Conservation (phyloP, 2,329 filamentous ascomycete species). For the Alternaria alternata region DNA sequence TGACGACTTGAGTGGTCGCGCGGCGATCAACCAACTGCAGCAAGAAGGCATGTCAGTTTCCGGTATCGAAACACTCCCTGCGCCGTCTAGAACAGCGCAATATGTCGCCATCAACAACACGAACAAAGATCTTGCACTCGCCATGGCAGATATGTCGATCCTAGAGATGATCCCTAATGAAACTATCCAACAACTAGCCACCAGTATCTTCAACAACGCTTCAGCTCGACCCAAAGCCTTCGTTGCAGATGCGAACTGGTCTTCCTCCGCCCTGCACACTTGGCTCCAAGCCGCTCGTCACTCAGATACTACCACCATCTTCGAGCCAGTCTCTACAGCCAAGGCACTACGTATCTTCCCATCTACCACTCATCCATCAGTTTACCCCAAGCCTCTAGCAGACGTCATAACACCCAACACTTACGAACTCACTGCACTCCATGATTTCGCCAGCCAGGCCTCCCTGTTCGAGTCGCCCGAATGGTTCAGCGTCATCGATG, state of each 20-base stretch:
- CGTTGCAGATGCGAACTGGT: conserved; percentile 90
- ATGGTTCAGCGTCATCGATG: conserved; percentile 85
- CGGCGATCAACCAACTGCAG: conserved; percentile 72
- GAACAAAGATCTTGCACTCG: conserved; percentile 83
- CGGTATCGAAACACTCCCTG: conserved; percentile 62
- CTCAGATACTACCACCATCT: conserved; percentile 64
- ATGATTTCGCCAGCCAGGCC: conserved; percentile 70
- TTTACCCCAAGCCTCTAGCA: conserved; percentile 70
- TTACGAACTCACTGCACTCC: conserved; percentile 82
- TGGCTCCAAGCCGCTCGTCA: conserved; percentile 71
- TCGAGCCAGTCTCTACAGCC: conserved; percentile 86
- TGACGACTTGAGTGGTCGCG: conserved; percentile 78
- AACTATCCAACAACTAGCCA: conserved; percentile 24
- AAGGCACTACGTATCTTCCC: conserved; percentile 78
- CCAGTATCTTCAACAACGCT: conserved; percentile 19
- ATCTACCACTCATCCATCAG: conserved; percentile 57
- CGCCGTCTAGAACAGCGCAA: conserved; percentile 76
- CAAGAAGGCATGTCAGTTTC: conserved; percentile 69
- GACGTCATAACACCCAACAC: conserved; percentile 83
- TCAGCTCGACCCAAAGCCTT: conserved; percentile 70
- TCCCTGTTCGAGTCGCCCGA: conserved; percentile 72
- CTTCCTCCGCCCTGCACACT: conserved; percentile 67
- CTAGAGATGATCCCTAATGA: conserved; percentile 60
- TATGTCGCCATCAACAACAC: conserved; percentile 90
- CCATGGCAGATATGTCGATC: conserved; percentile 95